Conservation (phyloP, 768 basidiomycete genomes). For the Serendipita sp. region DNA sequence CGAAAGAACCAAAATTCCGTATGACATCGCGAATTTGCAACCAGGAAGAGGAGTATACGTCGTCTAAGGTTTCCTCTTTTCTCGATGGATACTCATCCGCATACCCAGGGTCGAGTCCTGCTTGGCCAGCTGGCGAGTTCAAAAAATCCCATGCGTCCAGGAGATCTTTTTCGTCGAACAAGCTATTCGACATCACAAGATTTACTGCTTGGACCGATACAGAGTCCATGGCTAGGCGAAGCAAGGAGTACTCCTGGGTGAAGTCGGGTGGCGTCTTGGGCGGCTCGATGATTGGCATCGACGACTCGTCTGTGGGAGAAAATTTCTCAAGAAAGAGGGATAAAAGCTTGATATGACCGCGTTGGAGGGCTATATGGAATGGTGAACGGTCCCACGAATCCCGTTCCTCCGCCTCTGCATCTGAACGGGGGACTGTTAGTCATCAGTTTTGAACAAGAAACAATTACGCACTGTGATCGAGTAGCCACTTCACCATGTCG, state of each 20-base stretch:
- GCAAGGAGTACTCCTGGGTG: neutral
- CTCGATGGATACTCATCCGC: neutral
- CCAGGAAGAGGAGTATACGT: neutral
- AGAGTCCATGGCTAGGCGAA: slow-evolving; percentile 39
- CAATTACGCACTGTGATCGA: slow-evolving; percentile 44
- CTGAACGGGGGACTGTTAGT: slow-evolving; percentile 23
- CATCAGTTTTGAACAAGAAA: slow-evolving; percentile 10
- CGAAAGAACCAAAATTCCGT: neutral
- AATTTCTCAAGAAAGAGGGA: slow-evolving; percentile 47
- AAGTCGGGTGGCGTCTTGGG: slow-evolving; percentile 30
- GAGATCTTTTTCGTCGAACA: slow-evolving; percentile 35
- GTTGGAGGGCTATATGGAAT: slow-evolving; percentile 47
- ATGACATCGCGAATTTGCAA: neutral
- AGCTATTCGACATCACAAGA: slow-evolving; percentile 43
- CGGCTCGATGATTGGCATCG: slow-evolving; percentile 31
- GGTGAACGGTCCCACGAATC: slow-evolving; percentile 42
- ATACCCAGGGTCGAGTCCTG: neutral
- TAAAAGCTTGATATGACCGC: slow-evolving; percentile 37
- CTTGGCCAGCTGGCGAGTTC: slow-evolving; percentile 19
- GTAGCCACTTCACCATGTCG: slow-evolving; percentile 51
- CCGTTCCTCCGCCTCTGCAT: slow-evolving; percentile 58
- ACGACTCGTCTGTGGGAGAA: slow-evolving; percentile 38
- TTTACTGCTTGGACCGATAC: slow-evolving; percentile 48
- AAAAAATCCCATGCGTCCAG: slow-evolving; percentile 35
- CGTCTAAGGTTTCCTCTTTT: neutral